Base-by-base conservation (phyloP, 2,329 filamentous ascomycete species). In the Fusarium neocosmosporiellum region DNA sequence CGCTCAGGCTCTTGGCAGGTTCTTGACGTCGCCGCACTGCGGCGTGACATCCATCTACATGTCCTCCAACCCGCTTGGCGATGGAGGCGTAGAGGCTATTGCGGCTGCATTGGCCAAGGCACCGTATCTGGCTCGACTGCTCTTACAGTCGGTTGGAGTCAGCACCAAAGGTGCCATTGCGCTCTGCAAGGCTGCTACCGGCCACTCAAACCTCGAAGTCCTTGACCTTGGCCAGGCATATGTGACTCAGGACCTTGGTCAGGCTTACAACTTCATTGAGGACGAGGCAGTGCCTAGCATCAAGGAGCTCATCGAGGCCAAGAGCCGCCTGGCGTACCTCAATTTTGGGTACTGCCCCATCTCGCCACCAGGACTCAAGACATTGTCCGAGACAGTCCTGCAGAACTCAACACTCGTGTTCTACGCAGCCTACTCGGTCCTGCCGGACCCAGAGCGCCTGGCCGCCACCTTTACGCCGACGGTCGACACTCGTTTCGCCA, bases 211-310 rank as follows among this genome's bases (percentile, higher is more conserved):
- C 34, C 76, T 87, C 22, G 79, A 78, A 14, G 78, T 77, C 22
- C 72, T 87, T 13, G 84, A 87, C 68, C 66, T 87, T 6, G 83
- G 84, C 18, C 86, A 87, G 73, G 82, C 81, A 22, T 87, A 83
- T 73, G 81, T 83, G n/a, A 87, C 85, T 13, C 73, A 82, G 33
- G 85, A 87, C 66, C 81, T 86, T 2, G 78, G 78, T 33, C 81
- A 83, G 74, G 83, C 83, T 31, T 87, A 84, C 78, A 88, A 87
- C 67, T 87, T 82, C 76, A 79, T 87, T 46, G 82, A 83, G 31
- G 83, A 85, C 65, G 78, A 46, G 7, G 78, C 79, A 20, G 77
- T 82, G 4, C 67, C 77, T 3, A 71, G 80, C 24, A 77, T 87
- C 11, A 67, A 73, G 37, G 67, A 74, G 16, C 73, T 87, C 20